Base-by-base conservation (phyloP, 257 asterid genomes). In the Nyctanthes arbortristis region DNA sequence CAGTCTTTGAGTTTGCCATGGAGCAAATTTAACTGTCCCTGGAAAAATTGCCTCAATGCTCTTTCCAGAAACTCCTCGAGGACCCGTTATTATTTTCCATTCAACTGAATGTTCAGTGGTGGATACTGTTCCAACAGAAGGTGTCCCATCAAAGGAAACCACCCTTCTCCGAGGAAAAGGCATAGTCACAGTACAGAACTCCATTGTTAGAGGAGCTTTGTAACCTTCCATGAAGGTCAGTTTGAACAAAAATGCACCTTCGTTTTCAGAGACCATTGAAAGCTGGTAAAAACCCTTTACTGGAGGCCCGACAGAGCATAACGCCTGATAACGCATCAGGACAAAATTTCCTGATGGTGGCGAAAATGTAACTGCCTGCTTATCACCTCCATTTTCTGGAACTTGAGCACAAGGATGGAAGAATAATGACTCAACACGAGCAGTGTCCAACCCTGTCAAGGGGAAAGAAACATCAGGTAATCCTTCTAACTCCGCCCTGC, bases 351-450 rank as follows among this genome's bases (percentile, higher is more conserved):
- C 98, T 35, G 87, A 75, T 33, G 98, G 98, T 20, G 98, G 98
- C 57, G 97, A 88, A 79, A 93, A 90, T 63, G 93, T 88, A 70
- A 93, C 76, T 16, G 96, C 79, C 84, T 93, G 97, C 72, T 86
- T 90, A 74, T 88, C 96, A 24, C 92, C 96, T 54, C 97, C 90
- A 43, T 88, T 94, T 79, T 88, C 98, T 5, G 98, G 97, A 78
- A 93, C 97, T 87, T 93, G 98, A 73, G 97, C 96, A 82, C 98
- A 89, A 29, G 91, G 96, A 78, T 93, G 98, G 83, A 93, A 93
- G 68, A 96, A 84, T 75, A 93, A 82, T 47, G 94, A 80, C 87
- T 88, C 89, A 40, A 90, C 82, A 54, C 78, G 82, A 72, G 95
- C 88, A 57, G 89, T 70, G 57, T 81, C 90, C 80, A 88, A 71